Base-by-base conservation (phyloP, 2,329 filamentous ascomycete genomes). In the Akanthomyces dipterigenus region DNA sequence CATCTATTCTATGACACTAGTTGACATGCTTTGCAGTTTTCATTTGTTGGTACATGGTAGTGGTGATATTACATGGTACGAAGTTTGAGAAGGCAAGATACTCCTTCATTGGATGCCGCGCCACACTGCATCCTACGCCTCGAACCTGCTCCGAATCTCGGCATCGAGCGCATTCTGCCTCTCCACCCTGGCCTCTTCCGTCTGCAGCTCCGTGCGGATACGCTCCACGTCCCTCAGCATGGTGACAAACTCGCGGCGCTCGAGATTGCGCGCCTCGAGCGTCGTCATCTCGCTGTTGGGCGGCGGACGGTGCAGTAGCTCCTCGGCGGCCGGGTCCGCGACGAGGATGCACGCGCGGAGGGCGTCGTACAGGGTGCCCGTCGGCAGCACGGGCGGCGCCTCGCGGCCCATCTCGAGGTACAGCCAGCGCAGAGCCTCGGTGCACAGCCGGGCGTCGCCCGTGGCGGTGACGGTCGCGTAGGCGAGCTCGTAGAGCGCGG, bases 341-440 rank as follows among this genome's bases (percentile, higher is more conserved):
- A 85, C 68, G 3, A 72, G 64, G 38, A 89, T 74, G 68, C 86
- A 88, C 0, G 74, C 71, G 68, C 79, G 76, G n/a, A 88, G 66
- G 2, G 80, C 73, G 1, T 72, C 63, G 53, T 77, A 77, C 5
- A 89, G 65, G 1, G 70, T 63, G 1, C 76, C 78, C 9, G 74
- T 64, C 0, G 81, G 72, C 26, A 65, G 57, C 18, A 90, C 76
- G 0, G 75, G 73, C 1, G 81, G 80, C 0, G 76, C 64, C 68
- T 90, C 86, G 51, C 73, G 70, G 20, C 76, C 64, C 82, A 90
- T 87, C 68, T 87, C 84, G 2, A 79, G 77, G n/a, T 83, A 77
- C 68, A 81, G 82, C 63, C 75, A 78, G n/a, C 78, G 79, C 64
- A 83, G 72, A 24, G 75, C 79, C 62, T 77, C 76, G 58, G 72